Percentiles rank a stretch among this genome's conserved stretches.
phyloP scores from a whole-genome alignment of 208 protist species.

The Trypanosoma vivax region DNA sequence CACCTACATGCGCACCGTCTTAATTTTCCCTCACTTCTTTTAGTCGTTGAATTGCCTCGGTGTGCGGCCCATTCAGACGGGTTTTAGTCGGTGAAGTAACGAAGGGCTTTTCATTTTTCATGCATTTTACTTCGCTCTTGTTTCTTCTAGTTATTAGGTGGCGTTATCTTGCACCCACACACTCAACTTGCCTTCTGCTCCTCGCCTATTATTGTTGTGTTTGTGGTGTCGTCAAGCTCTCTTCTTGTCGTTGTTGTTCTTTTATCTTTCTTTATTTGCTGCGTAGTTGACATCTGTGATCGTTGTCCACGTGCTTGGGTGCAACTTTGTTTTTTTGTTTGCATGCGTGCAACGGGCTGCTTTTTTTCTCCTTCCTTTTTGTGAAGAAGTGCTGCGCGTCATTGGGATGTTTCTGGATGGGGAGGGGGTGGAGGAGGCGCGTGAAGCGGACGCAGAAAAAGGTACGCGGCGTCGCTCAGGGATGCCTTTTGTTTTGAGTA shows the following conservation, averaged over 20 bases:
- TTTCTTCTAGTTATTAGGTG: not conserved
- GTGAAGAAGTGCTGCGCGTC: no score
- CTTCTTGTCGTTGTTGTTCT: slow-evolving; percentile 4
- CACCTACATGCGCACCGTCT: no score
- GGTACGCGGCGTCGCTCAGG: no score
- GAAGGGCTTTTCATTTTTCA: not conserved
- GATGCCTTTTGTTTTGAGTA: no score
- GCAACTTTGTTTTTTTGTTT: no score
- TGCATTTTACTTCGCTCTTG: slow-evolving; percentile 14
- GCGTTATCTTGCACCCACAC: slow-evolving; percentile 3
- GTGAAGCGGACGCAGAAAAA: no score
- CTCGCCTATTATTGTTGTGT: slow-evolving; percentile 3
- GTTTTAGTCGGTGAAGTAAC: no score
- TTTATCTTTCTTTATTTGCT: slow-evolving; percentile 3
- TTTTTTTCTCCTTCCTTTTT: no score
- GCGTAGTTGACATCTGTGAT: not conserved
- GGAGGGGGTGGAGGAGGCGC: no score
- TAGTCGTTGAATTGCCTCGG: not conserved
- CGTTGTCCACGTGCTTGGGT: no score
- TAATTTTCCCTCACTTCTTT: not conserved
- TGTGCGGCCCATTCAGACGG: not conserved
- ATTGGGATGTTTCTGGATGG: no score
- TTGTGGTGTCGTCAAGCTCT: not conserved
- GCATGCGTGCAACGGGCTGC: no score
- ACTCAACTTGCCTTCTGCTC: not conserved